Evolutionary conservation across 164 flowering plant species (phyloP), one percentile per base, ranked within the genome.

Genomic region (Chimonanthus salicifolius): DNA sequence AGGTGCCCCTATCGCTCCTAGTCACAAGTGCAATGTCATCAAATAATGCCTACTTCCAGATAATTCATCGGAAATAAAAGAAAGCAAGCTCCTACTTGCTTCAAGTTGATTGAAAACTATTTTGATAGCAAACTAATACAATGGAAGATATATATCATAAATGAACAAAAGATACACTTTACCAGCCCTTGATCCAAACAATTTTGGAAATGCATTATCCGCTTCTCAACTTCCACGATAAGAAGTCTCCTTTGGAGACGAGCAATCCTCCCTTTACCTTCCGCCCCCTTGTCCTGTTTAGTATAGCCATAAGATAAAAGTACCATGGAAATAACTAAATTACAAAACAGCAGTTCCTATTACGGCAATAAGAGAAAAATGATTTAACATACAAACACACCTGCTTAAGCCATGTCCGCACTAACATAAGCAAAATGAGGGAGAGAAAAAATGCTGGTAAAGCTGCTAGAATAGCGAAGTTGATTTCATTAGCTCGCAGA

Each of bases 401-500:
- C 93, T 85, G 83, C 73, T 80, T 92, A 54, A 85, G 58, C 98
- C 98, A 92, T 75, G 92, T 85, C 43, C 97, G 94, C 33, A 87
- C 75, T 76, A 88, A 54, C 90, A 85, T 85, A 48, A 91, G 79
- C 79, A 90, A 74, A 74, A 80, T 5, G 74, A 92, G 82, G 20
- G 88, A 87, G 73, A 95, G 85, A 83, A 84, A 84, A 75, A 93
- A 93, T 68, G 99, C 99, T 16, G 99, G 98, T 73, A 95, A 89
- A 60, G 99, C 98, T 78, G 99, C 99, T 63, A 95, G 87, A 80
- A 95, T 78, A 5, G 99, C 98, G 85, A 95, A 93, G 82, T 95
- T 95, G 81, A 95, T 95, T 81, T 95, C 97, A 79, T 95, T 95
- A 73, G 99, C 98, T 80, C 85, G 87, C 16, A 95, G 89, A 80